phyloP scores from a whole-genome alignment of 495 filamentous ascomycete species.

The Staphylotrichum longicolle region DNA sequence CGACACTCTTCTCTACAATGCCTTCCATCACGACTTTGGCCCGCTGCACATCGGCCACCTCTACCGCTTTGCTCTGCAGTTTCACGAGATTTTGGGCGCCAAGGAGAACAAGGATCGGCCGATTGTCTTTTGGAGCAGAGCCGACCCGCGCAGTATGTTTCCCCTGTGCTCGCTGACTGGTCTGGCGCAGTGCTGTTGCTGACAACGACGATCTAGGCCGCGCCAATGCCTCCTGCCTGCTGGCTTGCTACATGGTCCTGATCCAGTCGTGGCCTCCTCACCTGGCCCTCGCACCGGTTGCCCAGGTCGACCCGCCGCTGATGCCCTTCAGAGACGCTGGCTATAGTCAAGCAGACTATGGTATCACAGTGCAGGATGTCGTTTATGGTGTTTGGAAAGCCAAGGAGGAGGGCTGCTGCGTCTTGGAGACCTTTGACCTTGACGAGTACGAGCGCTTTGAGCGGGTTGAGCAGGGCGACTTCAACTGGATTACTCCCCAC shows the following conservation, averaged over 20 bases:
- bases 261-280: slow-evolving; percentile 98
- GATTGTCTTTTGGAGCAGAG: slow-evolving; percentile 91
- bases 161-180: background rate
- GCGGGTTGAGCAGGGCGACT: slow-evolving; percentile 96
- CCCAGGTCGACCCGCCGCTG: slow-evolving; percentile 90
- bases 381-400: slow-evolving; percentile 99
- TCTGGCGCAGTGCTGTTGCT: background rate
- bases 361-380: slow-evolving; percentile 90
- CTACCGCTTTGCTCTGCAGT: slow-evolving; percentile 89
- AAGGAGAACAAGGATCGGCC: slow-evolving; percentile 73
- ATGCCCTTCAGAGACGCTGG: slow-evolving; percentile 99
- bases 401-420: slow-evolving; percentile 88
- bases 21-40: slow-evolving; percentile 97
- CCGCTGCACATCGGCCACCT: slow-evolving; percentile 95
- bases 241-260: slow-evolving; percentile 97
- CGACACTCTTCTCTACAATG: slow-evolving; percentile 89
- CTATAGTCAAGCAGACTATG: slow-evolving; percentile 97
- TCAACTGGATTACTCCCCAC: slow-evolving; percentile 96
- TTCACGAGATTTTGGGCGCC: slow-evolving; percentile 91
- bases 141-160: slow-evolving; percentile 78
- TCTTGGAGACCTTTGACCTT: slow-evolving; percentile 82
- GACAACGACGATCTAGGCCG: slow-evolving; percentile 53
- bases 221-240: slow-evolving; percentile 93
- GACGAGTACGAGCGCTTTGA: slow-evolving; percentile 98
- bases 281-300: slow-evolving; percentile 91